A percentile compares a stretch with the other conserved stretches of the same genome.
Conservation (phyloP, 495 filamentous ascomycete species). For the Coniosporium apollinis region DNA sequence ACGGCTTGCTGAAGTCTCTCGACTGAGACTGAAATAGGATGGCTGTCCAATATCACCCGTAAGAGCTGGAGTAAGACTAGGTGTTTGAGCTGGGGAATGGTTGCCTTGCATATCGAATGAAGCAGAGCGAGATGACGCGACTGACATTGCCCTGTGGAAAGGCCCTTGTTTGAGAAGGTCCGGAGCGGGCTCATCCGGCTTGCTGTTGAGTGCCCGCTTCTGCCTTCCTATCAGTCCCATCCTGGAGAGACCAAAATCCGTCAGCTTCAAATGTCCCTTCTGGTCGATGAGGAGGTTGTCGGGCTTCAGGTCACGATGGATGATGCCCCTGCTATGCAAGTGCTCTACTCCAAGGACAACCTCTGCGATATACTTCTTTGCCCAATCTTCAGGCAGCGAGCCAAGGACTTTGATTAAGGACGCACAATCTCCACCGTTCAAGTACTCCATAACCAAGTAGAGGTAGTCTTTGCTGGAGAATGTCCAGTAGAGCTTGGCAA, state of each 20-base stretch:
- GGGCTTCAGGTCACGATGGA: slow-evolving; percentile 92
- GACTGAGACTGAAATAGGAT: slow-evolving; percentile 76
- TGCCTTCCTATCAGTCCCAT: slow-evolving; percentile 96
- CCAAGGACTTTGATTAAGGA: slow-evolving; percentile 89
- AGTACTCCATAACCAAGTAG: slow-evolving; percentile 97
- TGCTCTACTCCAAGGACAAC: slow-evolving; percentile 92
- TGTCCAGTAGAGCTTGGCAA: slow-evolving; percentile 97
- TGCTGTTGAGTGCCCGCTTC: slow-evolving; percentile 74
- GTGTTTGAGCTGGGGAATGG: slow-evolving; percentile 67
- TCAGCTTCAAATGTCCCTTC: slow-evolving; percentile 90
- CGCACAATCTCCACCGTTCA: slow-evolving; percentile 94
- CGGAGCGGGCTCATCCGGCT: slow-evolving; percentile 58
- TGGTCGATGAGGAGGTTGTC: slow-evolving; percentile 96
- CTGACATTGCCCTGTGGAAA: slow-evolving; percentile 68
- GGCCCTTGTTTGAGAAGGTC: slow-evolving; percentile 87
- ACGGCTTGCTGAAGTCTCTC: slow-evolving; percentile 44
- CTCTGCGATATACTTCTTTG: slow-evolving; percentile 89
- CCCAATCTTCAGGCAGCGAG: slow-evolving; percentile 88
- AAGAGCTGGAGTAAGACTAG: slow-evolving; percentile 72
- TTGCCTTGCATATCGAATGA: slow-evolving; percentile 77
- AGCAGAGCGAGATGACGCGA: slow-evolving; percentile 85
- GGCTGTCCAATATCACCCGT: slow-evolving; percentile 52
- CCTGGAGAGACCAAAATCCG: slow-evolving; percentile 90
- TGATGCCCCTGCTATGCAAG: slow-evolving; percentile 82
- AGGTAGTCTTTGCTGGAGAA: slow-evolving; percentile 99